These are phyloP conservation scores for Cocos nucifera DNA, from an alignment of 176 grass and related monocot species.

Conservation along the genomic window DNA sequence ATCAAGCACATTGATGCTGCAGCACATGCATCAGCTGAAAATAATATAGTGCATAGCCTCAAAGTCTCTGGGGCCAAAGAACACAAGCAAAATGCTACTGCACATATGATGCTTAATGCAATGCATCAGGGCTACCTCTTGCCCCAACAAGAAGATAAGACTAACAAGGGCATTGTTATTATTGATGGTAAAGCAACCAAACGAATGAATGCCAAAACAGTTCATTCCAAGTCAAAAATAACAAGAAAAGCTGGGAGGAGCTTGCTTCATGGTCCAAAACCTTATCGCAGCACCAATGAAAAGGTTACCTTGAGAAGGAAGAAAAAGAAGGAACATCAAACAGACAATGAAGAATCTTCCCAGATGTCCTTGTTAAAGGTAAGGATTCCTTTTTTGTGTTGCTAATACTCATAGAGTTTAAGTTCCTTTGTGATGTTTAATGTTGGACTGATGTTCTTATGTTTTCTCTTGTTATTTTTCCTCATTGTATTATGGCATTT, in stretches of 20 bases:
- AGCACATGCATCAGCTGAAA: constrained; percentile 13
- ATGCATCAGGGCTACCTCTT: background rate
- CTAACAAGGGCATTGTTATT: constrained; percentile 4
- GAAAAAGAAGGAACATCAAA: constrained; percentile 9
- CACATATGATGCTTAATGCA: background rate
- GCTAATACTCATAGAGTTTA: too few species aligned
- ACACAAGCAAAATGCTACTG: background rate
- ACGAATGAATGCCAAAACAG: too few species aligned
- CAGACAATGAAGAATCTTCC: constrained; percentile 12
- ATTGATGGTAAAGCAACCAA: too few species aligned
- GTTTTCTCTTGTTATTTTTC: background rate
- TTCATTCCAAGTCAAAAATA: too few species aligned
- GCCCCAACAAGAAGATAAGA: constrained; percentile 16
- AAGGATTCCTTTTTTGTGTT: background rate
- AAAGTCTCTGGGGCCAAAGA: background rate
- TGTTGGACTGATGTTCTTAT: constrained; percentile 1
- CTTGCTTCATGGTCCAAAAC: constrained; percentile 7
- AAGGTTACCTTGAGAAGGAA: constrained; percentile 18
- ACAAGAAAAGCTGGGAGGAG: constrained; percentile 4
- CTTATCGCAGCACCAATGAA: constrained; percentile 4
- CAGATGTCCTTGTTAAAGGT: constrained; percentile 20
- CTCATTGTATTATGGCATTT: too few species aligned
- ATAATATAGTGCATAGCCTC: constrained; percentile 5
- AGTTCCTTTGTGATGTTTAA: too few species aligned
- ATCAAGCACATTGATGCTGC: constrained; percentile 28